Evolutionary conservation across 2,329 filamentous ascomycete species (phyloP), one percentile per base, ranked within the genome.

Genomic region (Aspergillaceae sp.): DNA sequence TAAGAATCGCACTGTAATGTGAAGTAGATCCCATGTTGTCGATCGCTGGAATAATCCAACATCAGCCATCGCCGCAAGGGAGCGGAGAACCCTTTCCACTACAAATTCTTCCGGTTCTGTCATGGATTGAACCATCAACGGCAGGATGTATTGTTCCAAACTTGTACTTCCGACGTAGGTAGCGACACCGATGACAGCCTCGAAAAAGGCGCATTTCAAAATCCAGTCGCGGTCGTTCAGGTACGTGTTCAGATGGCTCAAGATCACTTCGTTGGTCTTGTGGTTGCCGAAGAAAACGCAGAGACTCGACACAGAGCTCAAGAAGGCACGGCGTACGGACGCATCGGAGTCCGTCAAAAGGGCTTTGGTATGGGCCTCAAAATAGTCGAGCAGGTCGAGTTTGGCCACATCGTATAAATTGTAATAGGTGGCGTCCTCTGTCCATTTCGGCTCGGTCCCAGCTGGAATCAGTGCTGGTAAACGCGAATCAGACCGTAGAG

Each of bases 171-270:
- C 92, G 32, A 97, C 79, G 56, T 95, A 95, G 1, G 87, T 81
- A 3, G 90, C 87, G 53, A 98, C 90, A 3, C 90, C 91, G 10
- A 97, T 87, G 28, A 97, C 88, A 0, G 89, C 87, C 60, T 95
- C 90, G 59, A 98, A 96, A 62, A 97, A 97, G 2, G 91, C 89
- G 58, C 89, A 96, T 65, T 95, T 96, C 30, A 98, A 72, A 64
- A 88, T 88, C 92, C 92, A 98, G 63, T 98, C 90, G 37, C 85
- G 82, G 58, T 97, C 92, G 55, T 98, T 98, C 6, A 98, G 71
- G 58, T 98, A 98, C 0, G 92, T 98, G 61, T 97, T 97, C 29
- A 98, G 74, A 68, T 98, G 92, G 30, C 89, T 94, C 26, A 98
- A 73, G 10, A 98, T 83, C n/a, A 98, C 87, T 61, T 98, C 92